Conservation (phyloP, 768 basidiomycete genomes). For the Tricholoma sp. region DNA sequence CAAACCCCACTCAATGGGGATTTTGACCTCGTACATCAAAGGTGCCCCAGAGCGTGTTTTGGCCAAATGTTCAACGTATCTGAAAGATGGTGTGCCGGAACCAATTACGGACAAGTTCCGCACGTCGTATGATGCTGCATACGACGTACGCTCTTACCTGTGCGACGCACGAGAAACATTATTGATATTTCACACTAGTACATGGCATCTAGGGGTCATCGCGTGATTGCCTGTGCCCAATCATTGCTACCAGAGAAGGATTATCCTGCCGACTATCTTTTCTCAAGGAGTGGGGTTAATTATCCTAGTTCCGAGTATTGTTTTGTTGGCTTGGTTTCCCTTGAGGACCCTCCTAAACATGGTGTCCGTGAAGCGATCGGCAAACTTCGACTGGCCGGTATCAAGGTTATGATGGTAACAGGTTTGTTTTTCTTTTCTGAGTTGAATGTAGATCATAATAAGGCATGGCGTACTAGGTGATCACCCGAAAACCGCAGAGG, state of each 20-base stretch:
- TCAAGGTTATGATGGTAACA: slow-evolving; percentile 77
- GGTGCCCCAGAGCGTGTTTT: slow-evolving; percentile 69
- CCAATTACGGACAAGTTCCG: slow-evolving; percentile 56
- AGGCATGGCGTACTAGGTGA: slow-evolving; percentile 35
- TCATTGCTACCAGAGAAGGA: slow-evolving; percentile 43
- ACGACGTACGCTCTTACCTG: slow-evolving; percentile 38
- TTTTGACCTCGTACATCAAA: slow-evolving; percentile 55
- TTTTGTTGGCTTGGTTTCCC: slow-evolving; percentile 60
- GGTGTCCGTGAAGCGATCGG: slow-evolving; percentile 71
- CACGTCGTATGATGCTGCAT: slow-evolving; percentile 51
- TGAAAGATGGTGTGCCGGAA: slow-evolving; percentile 42
- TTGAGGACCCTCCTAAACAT: slow-evolving; percentile 69
- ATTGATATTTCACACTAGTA: slow-evolving; percentile 34
- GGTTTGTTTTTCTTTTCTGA: slow-evolving; percentile 27
- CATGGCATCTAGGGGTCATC: slow-evolving; percentile 74
- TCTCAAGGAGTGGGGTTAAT: slow-evolving; percentile 49
- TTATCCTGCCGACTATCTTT: slow-evolving; percentile 43
- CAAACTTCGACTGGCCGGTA: slow-evolving; percentile 63
- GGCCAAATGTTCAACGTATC: slow-evolving; percentile 55
- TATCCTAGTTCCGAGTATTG: slow-evolving; percentile 55
- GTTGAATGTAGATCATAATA: neutral
- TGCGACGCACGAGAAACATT: neutral
- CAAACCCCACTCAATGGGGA: slow-evolving; percentile 46
- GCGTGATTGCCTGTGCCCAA: slow-evolving; percentile 71
- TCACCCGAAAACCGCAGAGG: slow-evolving; percentile 71